A percentile compares a stretch with the other conserved stretches of the same genome.
phyloP scores from a whole-genome alignment of 441 rosid genomes.

The Francoa sonchifolia region DNA sequence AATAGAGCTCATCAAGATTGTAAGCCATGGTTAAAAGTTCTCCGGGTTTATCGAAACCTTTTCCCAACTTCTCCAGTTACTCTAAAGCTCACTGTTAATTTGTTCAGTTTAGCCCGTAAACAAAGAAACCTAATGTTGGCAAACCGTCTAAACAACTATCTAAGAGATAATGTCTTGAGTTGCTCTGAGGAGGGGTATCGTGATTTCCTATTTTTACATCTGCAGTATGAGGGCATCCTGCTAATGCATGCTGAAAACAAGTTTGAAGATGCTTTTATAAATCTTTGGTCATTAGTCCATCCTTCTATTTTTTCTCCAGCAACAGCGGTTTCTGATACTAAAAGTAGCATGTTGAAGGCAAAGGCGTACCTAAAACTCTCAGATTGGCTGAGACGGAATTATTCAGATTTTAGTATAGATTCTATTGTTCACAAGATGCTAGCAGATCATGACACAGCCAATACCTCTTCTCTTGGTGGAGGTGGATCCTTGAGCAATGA shows the following conservation, averaged over 20 bases:
- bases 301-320: slow-evolving; percentile 55
- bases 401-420: slow-evolving; percentile 35
- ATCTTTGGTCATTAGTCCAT: slow-evolving; percentile 72
- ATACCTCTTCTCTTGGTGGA: slow-evolving; percentile 23
- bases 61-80: slow-evolving; percentile 61
- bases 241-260: slow-evolving; percentile 66
- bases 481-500: slow-evolving; percentile 22
- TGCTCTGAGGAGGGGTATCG: slow-evolving; percentile 43
- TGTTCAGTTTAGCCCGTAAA: slow-evolving; percentile 76
- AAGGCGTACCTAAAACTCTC: slow-evolving; percentile 93
- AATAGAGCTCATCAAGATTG: slow-evolving; percentile 65
- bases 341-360: slow-evolving; percentile 63
- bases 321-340: slow-evolving; percentile 32
- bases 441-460: slow-evolving; percentile 33
- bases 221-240: slow-evolving; percentile 71
- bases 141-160: slow-evolving; percentile 43
- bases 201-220: slow-evolving; percentile 37
- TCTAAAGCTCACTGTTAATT: slow-evolving; percentile 64
- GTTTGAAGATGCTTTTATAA: slow-evolving; percentile 62
- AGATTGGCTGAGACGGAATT: slow-evolving; percentile 61
- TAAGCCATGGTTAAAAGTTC: slow-evolving; percentile 78
- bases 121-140: slow-evolving; percentile 76
- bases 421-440: slow-evolving; percentile 40
- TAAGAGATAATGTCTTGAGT: slow-evolving; percentile 39
- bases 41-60: slow-evolving; percentile 59